Percentiles rank a stretch among this genome's conserved stretches.
phyloP scores from a whole-genome alignment of 768 basidiomycete species.

The Hydnum rufescens region DNA sequence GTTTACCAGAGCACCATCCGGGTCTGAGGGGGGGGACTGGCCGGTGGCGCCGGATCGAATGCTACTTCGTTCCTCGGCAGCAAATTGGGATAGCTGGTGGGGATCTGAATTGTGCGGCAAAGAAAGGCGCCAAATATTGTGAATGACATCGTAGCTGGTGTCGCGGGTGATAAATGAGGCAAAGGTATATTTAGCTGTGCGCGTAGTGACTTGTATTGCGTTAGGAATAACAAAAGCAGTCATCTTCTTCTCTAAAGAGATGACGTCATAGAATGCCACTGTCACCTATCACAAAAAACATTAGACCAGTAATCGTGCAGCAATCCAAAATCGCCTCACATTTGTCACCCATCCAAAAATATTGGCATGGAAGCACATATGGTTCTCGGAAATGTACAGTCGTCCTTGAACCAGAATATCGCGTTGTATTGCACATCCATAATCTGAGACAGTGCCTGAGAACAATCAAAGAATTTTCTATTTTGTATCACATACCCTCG shows the following conservation, averaged over 20 bases:
- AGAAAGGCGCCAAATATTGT: slow-evolving; percentile 86
- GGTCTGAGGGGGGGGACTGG: neutral
- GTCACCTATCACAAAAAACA: slow-evolving; percentile 34
- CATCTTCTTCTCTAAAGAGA: slow-evolving; percentile 84
- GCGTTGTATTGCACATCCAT: slow-evolving; percentile 89
- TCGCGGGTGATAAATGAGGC: slow-evolving; percentile 94
- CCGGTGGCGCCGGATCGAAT: neutral
- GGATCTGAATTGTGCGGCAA: slow-evolving; percentile 35
- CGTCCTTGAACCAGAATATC: slow-evolving; percentile 95
- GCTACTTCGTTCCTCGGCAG: neutral
- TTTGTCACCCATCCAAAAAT: slow-evolving; percentile 99
- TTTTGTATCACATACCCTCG: slow-evolving; percentile 45
- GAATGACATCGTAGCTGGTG: slow-evolving; percentile 88
- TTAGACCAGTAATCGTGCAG: slow-evolving; percentile 6
- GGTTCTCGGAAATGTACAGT: slow-evolving; percentile 94
- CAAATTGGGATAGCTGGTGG: too few relatives aligned
- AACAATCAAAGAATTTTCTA: slow-evolving; percentile 1
- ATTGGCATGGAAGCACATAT: slow-evolving; percentile 98
- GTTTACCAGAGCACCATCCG: neutral
- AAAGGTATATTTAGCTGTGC: slow-evolving; percentile 66
- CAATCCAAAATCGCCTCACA: slow-evolving; percentile 29
- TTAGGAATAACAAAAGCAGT: slow-evolving; percentile 96
- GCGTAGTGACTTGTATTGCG: slow-evolving; percentile 77
- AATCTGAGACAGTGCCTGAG: slow-evolving; percentile 35
- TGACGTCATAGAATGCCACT: slow-evolving; percentile 76